phyloP scores from a whole-genome alignment of 768 basidiomycete genomes.

The Kwoniella europaea region DNA sequence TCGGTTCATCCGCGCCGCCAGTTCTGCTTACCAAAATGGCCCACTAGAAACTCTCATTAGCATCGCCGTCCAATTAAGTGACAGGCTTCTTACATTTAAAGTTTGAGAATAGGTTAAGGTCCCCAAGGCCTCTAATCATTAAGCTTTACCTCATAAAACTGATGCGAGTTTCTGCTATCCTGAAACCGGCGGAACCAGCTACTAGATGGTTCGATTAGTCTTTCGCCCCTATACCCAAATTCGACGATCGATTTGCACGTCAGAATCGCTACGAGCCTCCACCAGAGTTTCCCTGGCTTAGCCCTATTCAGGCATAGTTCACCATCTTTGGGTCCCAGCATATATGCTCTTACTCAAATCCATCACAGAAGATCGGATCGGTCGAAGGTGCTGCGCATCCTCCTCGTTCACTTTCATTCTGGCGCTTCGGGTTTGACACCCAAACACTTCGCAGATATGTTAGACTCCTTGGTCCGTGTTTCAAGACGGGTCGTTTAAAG shows the following conservation, averaged over 20 bases:
- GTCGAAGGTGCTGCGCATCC: conserved; percentile 71
- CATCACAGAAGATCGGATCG: conserved; percentile 74
- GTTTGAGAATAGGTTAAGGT: conserved; percentile 83
- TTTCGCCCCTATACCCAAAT: conserved; percentile 96
- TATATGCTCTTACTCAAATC: conserved; percentile 79
- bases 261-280: conserved; percentile 94
- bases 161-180: conserved; percentile 70
- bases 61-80: conserved; percentile 60
- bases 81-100: conserved; percentile 70
- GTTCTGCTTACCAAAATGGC: conserved; percentile 61
- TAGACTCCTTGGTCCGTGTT: conserved; percentile 87
- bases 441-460: conserved; percentile 81
- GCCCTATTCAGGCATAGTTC: conserved; percentile 87
- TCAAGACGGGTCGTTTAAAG: conserved; percentile 81
- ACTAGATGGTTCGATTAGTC: conserved; percentile 92
- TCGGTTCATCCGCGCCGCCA: conserved; percentile 67
- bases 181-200: conserved; percentile 90
- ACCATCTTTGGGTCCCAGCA: conserved; percentile 89
- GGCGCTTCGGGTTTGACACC: conserved; percentile 72
- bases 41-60: conserved; percentile 74
- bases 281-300: conserved; percentile 96
- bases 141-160: conserved; percentile 67
- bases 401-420: conserved; percentile 74
- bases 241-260: conserved; percentile 95
- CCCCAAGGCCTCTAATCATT: conserved; percentile 91